Base-by-base conservation (phyloP, 495 filamentous ascomycete genomes). In the Hypoxylon subgilvum region DNA sequence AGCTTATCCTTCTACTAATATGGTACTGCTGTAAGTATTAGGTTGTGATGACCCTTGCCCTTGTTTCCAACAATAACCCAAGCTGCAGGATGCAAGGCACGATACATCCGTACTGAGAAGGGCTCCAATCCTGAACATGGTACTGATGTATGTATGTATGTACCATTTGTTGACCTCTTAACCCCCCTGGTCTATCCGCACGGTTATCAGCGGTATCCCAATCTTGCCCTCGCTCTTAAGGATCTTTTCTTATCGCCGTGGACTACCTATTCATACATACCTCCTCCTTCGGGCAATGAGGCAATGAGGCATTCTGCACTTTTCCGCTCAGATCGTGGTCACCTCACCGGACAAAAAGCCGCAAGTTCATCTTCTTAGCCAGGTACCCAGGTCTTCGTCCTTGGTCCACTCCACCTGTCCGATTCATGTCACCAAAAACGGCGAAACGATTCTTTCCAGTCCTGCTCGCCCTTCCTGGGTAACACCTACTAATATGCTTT, bases 21-120 rank as follows among this genome's bases (percentile, higher is more conserved):
- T n/a, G n/a, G n/a, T n/a, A n/a, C n/a, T n/a, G n/a, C n/a, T n/a
- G n/a, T n/a, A n/a, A n/a, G n/a, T n/a, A n/a, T n/a, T n/a, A n/a
- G n/a, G n/a, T n/a, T n/a, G n/a, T n/a, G n/a, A n/a, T n/a, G n/a
- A n/a, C n/a, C n/a, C n/a, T n/a, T n/a, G 17, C 52, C 32, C 34
- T 8, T 27, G 23, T 27, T 38, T 52, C 48, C 43, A 52, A 52
- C 39, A 30, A 43, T 48, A 52, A 53, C 19, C 19, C 7, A 40
- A 22, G 47, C 53, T 58, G 60, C 60, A 63, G 53, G 53, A 63
- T 63, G 60, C 60, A 63, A 63, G 60, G 60, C 53, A 63, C 60
- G 45, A 52, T 63, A 57, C 53, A 52, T 62, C 45, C 51, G 32
- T 45, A 40, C 14, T n/a, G n/a, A n/a, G n/a, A n/a, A n/a, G n/a